Base-by-base conservation (phyloP, 163 green algal species). In the Picocystis sp. region DNA sequence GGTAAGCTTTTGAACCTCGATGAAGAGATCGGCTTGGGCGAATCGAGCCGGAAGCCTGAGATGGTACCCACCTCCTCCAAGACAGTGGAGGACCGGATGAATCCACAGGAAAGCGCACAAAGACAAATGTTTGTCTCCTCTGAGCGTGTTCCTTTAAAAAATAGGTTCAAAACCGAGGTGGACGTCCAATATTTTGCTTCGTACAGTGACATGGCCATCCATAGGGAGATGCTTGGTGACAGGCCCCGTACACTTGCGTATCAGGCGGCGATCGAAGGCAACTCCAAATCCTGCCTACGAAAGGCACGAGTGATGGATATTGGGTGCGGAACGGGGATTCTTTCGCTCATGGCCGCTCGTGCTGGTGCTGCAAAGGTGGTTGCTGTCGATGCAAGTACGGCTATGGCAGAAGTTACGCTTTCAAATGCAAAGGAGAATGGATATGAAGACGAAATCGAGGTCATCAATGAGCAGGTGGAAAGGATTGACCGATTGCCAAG, bases 161-260 rank as follows among this genome's bases (percentile, higher is more conserved):
- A 0, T 13, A 33, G 34, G 47, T 45, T 45, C 25, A 54, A 54
- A 11, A 35, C 38, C n/a, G 34, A 23, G 6, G 41, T 54, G 10
- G 47, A 54, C 47, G 41, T 45, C 10, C 12, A 54, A 33, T 54
- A 54, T 35, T 54, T 54, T 54, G 47, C 35, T 14, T 54, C 47
- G 3, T 54, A 54, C 47, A 35, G 25, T 23, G 47, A 35, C 15
- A 45, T 54, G 34, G 47, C 25, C 47, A 54, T 54, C 47, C 47
- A 54, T 14, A 54, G 47, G 47, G 47, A 54, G 13, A 54, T 54
- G 47, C 47, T 54, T 14, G 34, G 25, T 11, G 47, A 54, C 47
- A 3, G 47, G 47, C 47, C 47, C 3, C 35, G 47, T 13, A 54
- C 38, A 14, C 25, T 54, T 22, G 47, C 47, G 17, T 54, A 54